phyloP scores from a whole-genome alignment of 2,329 filamentous ascomycete species.

The Pseudogymnoascus sp. region DNA sequence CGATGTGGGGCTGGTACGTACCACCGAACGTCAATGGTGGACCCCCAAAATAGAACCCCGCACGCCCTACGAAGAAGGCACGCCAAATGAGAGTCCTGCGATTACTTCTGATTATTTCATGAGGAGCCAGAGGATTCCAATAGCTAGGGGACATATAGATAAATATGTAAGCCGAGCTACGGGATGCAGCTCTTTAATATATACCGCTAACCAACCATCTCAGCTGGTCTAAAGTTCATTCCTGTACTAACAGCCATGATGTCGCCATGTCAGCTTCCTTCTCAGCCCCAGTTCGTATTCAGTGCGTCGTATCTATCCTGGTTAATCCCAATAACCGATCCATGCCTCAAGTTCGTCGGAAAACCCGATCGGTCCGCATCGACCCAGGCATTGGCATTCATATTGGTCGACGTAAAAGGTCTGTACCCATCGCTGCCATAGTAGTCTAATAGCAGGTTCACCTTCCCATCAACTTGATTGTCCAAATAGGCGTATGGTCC shows the following conservation, averaged over 20 bases:
- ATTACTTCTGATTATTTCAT: not conserved
- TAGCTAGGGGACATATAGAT: not conserved
- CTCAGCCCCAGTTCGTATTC: slow-evolving; percentile 30
- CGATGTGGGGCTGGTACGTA: not conserved
- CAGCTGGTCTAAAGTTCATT: not conserved
- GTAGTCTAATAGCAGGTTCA: slow-evolving; percentile 43
- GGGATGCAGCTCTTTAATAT: not conserved
- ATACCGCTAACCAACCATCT: not conserved
- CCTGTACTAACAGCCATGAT: not conserved
- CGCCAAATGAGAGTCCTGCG: not conserved
- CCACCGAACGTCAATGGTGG: not conserved
- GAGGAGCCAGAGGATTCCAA: not conserved
- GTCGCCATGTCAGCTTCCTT: not conserved
- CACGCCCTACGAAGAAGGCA: not conserved
- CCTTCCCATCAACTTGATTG: slow-evolving; percentile 32
- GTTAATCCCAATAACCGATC: slow-evolving; percentile 41
- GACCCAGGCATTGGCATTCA: slow-evolving; percentile 39
- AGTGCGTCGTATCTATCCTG: slow-evolving; percentile 36
- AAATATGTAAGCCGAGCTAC: not conserved
- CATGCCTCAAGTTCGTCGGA: slow-evolving; percentile 43
- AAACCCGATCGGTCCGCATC: slow-evolving; percentile 36
- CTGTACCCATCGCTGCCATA: slow-evolving; percentile 41
- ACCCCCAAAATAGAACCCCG: not conserved
- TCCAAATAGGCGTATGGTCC: slow-evolving; percentile 39
- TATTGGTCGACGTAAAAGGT: slow-evolving; percentile 39